Evolutionary conservation across 495 filamentous ascomycete genomes (phyloP).

Genomic region (Bacidia gigantensis): DNA sequence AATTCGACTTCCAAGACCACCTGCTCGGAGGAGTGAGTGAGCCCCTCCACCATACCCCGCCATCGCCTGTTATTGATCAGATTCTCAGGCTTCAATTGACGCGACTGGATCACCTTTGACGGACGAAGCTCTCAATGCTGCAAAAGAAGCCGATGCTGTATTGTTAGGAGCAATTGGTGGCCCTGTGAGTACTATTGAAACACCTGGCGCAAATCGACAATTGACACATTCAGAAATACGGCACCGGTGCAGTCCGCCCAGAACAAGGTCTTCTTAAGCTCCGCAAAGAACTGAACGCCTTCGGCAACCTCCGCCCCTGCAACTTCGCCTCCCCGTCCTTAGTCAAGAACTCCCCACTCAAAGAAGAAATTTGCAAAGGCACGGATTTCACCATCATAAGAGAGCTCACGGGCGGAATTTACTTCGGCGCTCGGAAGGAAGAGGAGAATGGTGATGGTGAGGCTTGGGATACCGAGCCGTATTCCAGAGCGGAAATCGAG

Average conservation of each 20-base stretch:
- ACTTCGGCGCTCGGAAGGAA: slow-evolving; percentile 89
- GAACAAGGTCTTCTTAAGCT: slow-evolving; percentile 90
- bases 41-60: background rate
- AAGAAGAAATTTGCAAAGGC: slow-evolving; percentile 70
- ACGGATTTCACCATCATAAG: slow-evolving; percentile 92
- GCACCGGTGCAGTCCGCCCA: slow-evolving; percentile 73
- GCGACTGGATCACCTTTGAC: slow-evolving; percentile 64
- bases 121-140: slow-evolving; percentile 69
- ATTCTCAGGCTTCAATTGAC: slow-evolving; percentile 71
- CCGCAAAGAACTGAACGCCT: slow-evolving; percentile 86
- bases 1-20: slow-evolving; percentile 87
- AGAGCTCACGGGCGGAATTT: slow-evolving; percentile 90
- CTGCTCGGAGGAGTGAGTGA: slow-evolving; percentile 78
- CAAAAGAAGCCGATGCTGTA: slow-evolving; percentile 82
- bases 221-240: slow-evolving; percentile 58
- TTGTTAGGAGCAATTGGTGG: slow-evolving; percentile 92
- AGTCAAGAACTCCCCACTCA: slow-evolving; percentile 76
- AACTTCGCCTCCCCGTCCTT: slow-evolving; percentile 88
- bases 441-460: slow-evolving; percentile 59
- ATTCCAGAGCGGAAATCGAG: slow-evolving; percentile 78
- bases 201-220: background rate
- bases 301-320: slow-evolving; percentile 95
- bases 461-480: slow-evolving; percentile 82
- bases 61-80: background rate
- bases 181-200: slow-evolving; percentile 38